Base-by-base conservation (phyloP, 768 basidiomycete genomes). In the Rubroboletus pulcherrimus region DNA sequence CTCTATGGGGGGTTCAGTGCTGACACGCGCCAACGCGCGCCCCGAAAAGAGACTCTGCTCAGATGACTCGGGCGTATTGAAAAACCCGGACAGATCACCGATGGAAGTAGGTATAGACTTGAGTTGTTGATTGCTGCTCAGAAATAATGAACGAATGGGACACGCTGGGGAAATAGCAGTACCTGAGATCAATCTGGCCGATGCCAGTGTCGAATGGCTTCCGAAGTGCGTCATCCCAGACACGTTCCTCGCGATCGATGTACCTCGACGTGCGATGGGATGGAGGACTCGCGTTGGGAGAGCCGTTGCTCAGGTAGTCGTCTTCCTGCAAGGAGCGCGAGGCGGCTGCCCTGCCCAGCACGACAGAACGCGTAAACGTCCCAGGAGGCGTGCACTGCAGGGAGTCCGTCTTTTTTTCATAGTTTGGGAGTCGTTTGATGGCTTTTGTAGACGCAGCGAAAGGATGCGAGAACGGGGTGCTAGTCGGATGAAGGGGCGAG, bases 361-460 rank as follows among this genome's bases (percentile, higher is more conserved):
- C 70, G 7, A 52, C 34, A 38, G 49, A 51, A 39, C 43, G 58
- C 46, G 55, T 62, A 19, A 57, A 63, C 37, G 53, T 63, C 62
- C 56, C 61, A 40, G 56, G 63, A 31, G 65, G 67, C 10, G 69
- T 63, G 29, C 52, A 57, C 21, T 57, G 67, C 19, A 57, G 63
- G 24, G 61, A 55, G 38, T 55, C 53, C 31, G 15, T 34, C 63
- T 65, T 71, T 63, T 74, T 77, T 63, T 84, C 80, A 45, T 81
- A 80, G 12, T 74, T 62, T 4, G 77, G 77, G 29, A 73, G 78
- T 5, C 62, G 63, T 61, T 75, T 75, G 30, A 61, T 71, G 4
- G 78, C 75, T 53, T 80, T 81, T 4, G 78, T 77, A 1, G 84
- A 83, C 0, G 78, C 86, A 12, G 87, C 82, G 51, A 84, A 81